Evolutionary conservation across 2,329 filamentous ascomycete species (phyloP).

Genomic region (Knufia fluminis): DNA sequence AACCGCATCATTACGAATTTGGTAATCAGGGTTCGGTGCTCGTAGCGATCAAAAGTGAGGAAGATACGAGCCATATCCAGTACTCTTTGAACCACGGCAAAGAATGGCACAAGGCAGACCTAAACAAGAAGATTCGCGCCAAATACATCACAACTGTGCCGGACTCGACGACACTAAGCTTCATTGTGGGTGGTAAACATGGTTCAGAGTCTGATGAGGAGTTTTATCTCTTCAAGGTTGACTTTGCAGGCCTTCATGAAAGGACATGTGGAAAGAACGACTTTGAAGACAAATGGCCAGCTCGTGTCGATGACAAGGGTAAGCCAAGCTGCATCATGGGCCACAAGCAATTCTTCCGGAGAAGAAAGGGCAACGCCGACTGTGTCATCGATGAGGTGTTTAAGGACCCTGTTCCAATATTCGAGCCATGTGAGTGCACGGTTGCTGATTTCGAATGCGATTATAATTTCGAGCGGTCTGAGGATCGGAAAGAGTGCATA

Average conservation of each 20-base stretch:
- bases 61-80: constrained; percentile 51
- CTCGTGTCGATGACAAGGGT: constrained; percentile 68
- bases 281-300: constrained; percentile 74
- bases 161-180: constrained; percentile 88
- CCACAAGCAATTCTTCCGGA: constrained; percentile 75
- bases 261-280: constrained; percentile 66
- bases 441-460: constrained; percentile 90
- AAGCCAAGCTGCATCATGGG: constrained; percentile 90
- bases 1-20: constrained; percentile 91
- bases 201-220: constrained; percentile 44
- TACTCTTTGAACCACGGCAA: constrained; percentile 90
- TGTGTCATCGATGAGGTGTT: constrained; percentile 86
- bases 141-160: constrained; percentile 74
- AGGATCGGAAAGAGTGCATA: constrained; percentile 61
- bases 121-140: constrained; percentile 61
- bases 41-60: constrained; percentile 65
- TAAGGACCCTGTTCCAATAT: constrained; percentile 62
- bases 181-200: constrained; percentile 61
- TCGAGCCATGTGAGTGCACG: constrained; percentile 70
- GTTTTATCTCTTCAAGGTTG: constrained; percentile 62
- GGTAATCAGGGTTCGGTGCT: constrained; percentile 87
- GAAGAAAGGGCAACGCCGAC: constrained; percentile 76
- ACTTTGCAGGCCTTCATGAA: constrained; percentile 76
- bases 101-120: constrained; percentile 63
- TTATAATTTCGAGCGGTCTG: constrained; percentile 66